These are phyloP conservation scores for Neonectria punicea DNA, from an alignment of 2,329 filamentous ascomycete species.

Conservation along the genomic window DNA sequence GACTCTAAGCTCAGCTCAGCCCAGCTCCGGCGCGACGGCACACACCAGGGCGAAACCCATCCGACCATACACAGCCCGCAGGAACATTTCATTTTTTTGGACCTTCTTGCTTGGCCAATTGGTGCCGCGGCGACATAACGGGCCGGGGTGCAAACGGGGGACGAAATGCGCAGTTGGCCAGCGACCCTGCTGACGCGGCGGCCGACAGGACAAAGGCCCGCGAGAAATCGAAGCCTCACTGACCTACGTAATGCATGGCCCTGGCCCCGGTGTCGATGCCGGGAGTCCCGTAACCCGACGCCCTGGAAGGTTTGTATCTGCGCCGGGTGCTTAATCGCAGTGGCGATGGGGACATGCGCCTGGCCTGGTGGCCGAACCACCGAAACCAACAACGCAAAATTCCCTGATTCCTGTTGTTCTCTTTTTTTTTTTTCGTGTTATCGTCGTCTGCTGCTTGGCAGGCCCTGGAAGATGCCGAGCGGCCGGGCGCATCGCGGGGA, in stretches of 20 bases:
- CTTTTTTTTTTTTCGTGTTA: background rate
- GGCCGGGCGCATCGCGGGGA: background rate
- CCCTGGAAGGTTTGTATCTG: slow-evolving; percentile 6
- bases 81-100: no score
- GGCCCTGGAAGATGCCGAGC: slow-evolving; percentile 7
- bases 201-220: background rate
- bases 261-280: background rate
- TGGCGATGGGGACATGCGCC: background rate
- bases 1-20: slow-evolving; percentile 12
- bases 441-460: background rate
- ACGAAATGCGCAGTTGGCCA: no score
- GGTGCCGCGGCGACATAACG: no score
- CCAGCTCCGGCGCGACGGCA: slow-evolving; percentile 4
- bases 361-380: background rate
- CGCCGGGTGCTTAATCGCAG: background rate
- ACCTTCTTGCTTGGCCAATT: background rate
- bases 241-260: background rate
- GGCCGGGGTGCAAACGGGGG: background rate
- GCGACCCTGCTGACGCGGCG: background rate
- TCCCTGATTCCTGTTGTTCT: slow-evolving; percentile 11
- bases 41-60: background rate
- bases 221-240: background rate
- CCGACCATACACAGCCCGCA: slow-evolving; percentile 6
- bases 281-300: background rate
- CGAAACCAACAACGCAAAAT: background rate